Evolutionary conservation across 2,329 filamentous ascomycete species (phyloP).

Genomic region (Xylariaceae sp.): DNA sequence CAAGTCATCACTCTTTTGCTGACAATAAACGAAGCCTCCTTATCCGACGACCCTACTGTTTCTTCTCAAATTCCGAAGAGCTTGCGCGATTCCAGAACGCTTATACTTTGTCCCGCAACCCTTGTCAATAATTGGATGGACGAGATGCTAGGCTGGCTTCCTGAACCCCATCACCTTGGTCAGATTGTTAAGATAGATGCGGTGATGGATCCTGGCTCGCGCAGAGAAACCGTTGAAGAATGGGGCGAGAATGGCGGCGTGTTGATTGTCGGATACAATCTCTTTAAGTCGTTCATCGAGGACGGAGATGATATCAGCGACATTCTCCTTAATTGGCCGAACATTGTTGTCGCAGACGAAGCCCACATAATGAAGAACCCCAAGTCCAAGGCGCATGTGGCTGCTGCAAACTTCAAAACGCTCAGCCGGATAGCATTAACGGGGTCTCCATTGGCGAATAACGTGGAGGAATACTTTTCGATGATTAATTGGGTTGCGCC

Average conservation of each 20-base stretch:
- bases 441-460: slow-evolving; percentile 80
- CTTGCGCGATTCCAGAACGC: slow-evolving; percentile 56
- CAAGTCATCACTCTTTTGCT: slow-evolving; percentile 81
- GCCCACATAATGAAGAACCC: slow-evolving; percentile 74
- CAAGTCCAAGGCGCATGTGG: slow-evolving; percentile 44
- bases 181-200: slow-evolving; percentile 51
- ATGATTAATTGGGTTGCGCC: slow-evolving; percentile 86
- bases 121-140: slow-evolving; percentile 79
- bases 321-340: slow-evolving; percentile 56
- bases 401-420: slow-evolving; percentile 57
- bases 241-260: slow-evolving; percentile 67
- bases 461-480: slow-evolving; percentile 75
- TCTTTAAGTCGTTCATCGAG: slow-evolving; percentile 49
- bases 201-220: slow-evolving; percentile 31
- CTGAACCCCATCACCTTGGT: slow-evolving; percentile 48
- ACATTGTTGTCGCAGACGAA: slow-evolving; percentile 78
- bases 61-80: slow-evolving; percentile 61
- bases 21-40: slow-evolving; percentile 62
- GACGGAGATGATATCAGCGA: slow-evolving; percentile 21
- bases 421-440: slow-evolving; percentile 75
- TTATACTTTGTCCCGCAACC: slow-evolving; percentile 71
- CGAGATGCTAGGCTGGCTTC: slow-evolving; percentile 68
- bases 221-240: slow-evolving; percentile 41
- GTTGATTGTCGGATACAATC: slow-evolving; percentile 68
- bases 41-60: slow-evolving; percentile 53